Conservation (phyloP, 768 basidiomycete species). For the Boletus rubroflammeus region DNA sequence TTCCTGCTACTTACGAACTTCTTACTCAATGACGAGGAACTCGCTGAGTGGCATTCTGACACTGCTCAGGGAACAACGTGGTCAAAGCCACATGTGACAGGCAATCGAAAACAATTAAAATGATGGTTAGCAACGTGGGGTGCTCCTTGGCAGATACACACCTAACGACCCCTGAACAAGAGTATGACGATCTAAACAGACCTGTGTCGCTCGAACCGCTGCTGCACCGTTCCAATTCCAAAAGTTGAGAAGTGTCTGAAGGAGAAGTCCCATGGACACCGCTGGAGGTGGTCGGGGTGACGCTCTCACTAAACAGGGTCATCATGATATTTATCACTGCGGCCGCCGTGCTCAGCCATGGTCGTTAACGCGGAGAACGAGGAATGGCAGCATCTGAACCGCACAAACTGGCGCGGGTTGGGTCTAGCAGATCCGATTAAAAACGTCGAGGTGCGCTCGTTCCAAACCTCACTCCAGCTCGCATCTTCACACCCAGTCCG, state of each 20-base stretch:
- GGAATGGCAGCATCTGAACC: slow-evolving; percentile 59
- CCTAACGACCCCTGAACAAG: not conserved
- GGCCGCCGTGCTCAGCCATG: slow-evolving; percentile 2
- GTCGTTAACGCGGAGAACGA: slow-evolving; percentile 28
- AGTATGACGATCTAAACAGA: not conserved
- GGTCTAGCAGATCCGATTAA: slow-evolving; percentile 89
- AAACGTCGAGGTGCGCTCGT: slow-evolving; percentile 72
- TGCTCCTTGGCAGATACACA: not conserved
- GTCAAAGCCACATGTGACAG: not conserved
- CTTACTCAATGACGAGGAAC: not conserved
- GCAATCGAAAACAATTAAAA: not conserved
- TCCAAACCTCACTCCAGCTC: not conserved
- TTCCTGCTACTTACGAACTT: not conserved
- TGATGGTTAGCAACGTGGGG: not conserved
- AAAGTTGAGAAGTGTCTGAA: not conserved
- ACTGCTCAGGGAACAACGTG: not conserved
- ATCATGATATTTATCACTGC: too few relatives aligned
- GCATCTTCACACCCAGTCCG: not conserved
- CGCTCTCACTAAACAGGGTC: not conserved
- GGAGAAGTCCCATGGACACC: not conserved
- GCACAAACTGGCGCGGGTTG: slow-evolving; percentile 67
- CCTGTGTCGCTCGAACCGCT: not conserved
- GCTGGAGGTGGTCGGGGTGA: not conserved
- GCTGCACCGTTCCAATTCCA: too few relatives aligned
- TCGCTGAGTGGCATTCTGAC: not conserved